Evolutionary conservation across 768 basidiomycete genomes (phyloP).

Genomic region (Podaxis carcinomalis): DNA sequence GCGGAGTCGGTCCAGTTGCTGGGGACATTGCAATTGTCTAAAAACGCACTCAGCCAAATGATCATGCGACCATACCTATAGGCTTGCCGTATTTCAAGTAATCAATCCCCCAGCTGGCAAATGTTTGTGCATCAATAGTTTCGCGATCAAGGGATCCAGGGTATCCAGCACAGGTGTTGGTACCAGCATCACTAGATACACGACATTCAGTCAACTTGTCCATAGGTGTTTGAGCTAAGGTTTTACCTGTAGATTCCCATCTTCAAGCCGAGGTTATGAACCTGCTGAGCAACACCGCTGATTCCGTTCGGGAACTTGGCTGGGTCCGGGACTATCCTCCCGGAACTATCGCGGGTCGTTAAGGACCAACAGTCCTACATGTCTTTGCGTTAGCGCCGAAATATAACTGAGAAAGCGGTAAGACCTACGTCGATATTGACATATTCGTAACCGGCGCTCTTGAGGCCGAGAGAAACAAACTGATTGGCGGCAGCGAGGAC

Average conservation of each 20-base stretch:
- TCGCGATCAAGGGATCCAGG: constrained; percentile 55
- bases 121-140: constrained; percentile 45
- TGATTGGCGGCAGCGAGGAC: constrained; percentile 43
- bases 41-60: not conserved
- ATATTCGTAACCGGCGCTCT: constrained; percentile 45
- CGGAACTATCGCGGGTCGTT: constrained; percentile 34
- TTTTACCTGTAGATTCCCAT: constrained; percentile 47
- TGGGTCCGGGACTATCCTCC: constrained; percentile 44
- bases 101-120: constrained; percentile 50
- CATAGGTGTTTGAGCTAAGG: not conserved
- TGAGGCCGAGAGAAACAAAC: constrained; percentile 42
- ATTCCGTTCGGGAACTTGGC: constrained; percentile 52
- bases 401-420: not conserved
- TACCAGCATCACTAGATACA: constrained; percentile 45
- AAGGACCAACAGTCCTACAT: constrained; percentile 46
- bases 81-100: constrained; percentile 52
- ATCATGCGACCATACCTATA: not conserved
- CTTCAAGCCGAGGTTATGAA: constrained; percentile 45
- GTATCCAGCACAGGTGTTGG: constrained; percentile 46
- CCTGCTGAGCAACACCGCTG: constrained; percentile 34
- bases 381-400: not conserved
- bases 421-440: constrained; percentile 45
- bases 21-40: constrained; percentile 55
- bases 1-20: constrained; percentile 41
- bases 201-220: not conserved